Base-by-base conservation (phyloP, 23 red algal species). In the Gracilaria gracilis region DNA sequence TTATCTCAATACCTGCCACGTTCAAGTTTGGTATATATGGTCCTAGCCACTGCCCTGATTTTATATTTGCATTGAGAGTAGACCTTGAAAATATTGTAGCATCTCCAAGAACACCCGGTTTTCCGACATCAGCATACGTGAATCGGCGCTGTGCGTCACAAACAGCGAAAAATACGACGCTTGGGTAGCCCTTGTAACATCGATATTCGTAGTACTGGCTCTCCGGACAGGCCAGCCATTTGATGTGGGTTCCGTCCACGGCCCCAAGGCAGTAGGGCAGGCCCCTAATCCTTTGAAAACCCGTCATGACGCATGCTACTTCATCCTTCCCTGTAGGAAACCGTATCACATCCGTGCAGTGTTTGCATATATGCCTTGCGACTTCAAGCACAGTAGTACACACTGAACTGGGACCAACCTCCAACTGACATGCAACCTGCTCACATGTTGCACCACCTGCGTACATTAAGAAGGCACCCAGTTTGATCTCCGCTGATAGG, bases 181-280 rank as follows among this genome's bases (percentile, higher is more conserved):
- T 61, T 54, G 79, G 49, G 47, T 33, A 82, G 9, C 79, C 9
- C 58, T 82, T 82, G 79, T 82, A 82, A 58, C 79, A 82, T 59
- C 79, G 20, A 47, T 82, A 82, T 28, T 82, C 79, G 48, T 57
- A 82, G 34, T 32, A 61, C 54, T 58, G 79, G 32, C 48, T 27
- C 15, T 82, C 44, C 9, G 79, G 79, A 29, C 79, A 82, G 15
- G 57, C 6, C 9, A 61, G 8, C 79, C 79, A 82, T n/a, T n/a
- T n/a, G n/a, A n/a, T n/a, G n/a, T n/a, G n/a, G n/a, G n/a, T n/a
- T n/a, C n/a, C n/a, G n/a, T 37, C 34, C 58, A 50, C 34, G 13
- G 47, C 47, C 13, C 79, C 48, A 59, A 55, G 44, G 61, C 61
- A 66, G 21, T 66, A 66, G 9, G 61, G n/a, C 7, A 66, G 21